Conservation (phyloP, 2,329 filamentous ascomycete species). For the Colletotrichum sp. region DNA sequence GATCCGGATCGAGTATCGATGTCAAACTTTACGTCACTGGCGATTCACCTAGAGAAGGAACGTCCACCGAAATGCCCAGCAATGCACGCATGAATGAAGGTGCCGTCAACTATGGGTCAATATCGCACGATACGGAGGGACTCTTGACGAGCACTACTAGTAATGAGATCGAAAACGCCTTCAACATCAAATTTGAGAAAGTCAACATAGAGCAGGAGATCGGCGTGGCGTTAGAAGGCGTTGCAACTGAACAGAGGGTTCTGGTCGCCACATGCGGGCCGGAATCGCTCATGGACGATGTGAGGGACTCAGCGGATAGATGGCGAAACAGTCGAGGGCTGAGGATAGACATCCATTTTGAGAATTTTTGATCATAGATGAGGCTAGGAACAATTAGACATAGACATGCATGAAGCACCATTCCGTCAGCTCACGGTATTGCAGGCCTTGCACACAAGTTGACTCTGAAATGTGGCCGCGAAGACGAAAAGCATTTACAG, state of each 20-base stretch:
- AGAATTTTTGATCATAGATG: not conserved
- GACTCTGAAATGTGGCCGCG: not conserved
- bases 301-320: not conserved
- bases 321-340: not conserved
- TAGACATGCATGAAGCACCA: not conserved
- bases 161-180: not conserved
- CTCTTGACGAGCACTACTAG: not conserved
- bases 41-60: rapidly evolving
- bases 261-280: not conserved
- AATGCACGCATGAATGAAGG: not conserved
- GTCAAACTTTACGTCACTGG: not conserved
- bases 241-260: not conserved
- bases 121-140: not conserved
- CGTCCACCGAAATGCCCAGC: rapidly evolving
- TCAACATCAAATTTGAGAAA: not conserved
- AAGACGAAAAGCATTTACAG: not conserved
- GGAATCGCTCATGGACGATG: not conserved
- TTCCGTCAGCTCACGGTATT: not conserved
- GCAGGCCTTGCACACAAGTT: not conserved
- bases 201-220: not conserved
- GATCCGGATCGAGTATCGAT: not conserved
- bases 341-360: not conserved
- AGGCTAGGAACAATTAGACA: not conserved
- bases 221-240: not conserved
- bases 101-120: not conserved